These are phyloP conservation scores for Echites panduratus DNA, from an alignment of 257 asterid species.

Conservation along the genomic window DNA sequence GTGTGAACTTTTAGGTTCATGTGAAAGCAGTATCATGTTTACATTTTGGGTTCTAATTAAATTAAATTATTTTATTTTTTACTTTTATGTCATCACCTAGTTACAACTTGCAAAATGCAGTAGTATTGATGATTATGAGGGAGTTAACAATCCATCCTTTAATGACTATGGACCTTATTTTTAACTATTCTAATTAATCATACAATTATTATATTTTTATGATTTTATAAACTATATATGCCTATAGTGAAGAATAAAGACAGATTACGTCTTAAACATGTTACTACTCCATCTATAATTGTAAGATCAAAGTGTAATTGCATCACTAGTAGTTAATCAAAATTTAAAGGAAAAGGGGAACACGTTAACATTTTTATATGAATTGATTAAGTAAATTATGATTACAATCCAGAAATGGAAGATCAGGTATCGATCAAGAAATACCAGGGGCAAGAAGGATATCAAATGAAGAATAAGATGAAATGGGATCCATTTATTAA, in stretches of 20 bases:
- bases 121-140: not conserved
- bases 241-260: too few species aligned
- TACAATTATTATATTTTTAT: too few species aligned
- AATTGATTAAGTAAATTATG: not conserved
- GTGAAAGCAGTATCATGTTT: too few species aligned
- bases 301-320: not conserved
- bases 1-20: too few species aligned
- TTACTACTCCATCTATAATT: not conserved
- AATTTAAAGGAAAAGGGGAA: not conserved
- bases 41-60: not conserved
- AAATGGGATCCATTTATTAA: not conserved
- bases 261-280: too few species aligned
- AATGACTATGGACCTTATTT: not conserved
- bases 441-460: not conserved
- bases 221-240: not conserved
- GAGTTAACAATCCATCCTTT: not conserved
- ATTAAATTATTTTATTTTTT: not conserved
- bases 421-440: not conserved
- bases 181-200: not conserved
- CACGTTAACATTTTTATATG: not conserved
- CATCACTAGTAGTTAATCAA: not conserved
- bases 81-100: not conserved
- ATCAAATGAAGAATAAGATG: not conserved
- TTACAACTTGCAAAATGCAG: not conserved
- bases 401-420: not conserved